Base-by-base conservation (phyloP, 2,329 filamentous ascomycete species). In the Botrytis porri region DNA sequence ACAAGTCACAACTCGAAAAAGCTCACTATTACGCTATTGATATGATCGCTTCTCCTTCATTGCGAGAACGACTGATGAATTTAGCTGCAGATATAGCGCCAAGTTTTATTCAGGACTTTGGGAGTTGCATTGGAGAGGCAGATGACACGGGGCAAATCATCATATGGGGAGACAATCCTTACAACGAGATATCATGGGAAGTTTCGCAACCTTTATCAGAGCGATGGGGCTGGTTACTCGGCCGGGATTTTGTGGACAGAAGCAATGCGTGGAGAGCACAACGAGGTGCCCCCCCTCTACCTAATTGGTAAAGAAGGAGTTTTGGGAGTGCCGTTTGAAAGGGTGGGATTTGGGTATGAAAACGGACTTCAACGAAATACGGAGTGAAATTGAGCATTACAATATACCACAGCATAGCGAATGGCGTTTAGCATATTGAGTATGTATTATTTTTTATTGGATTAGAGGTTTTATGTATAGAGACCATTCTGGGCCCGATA, bases 141-240 rank as follows among this genome's bases (percentile, higher is more conserved):
- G 81, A 83, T 71, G 82, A 83, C 65, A 76, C 78, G 10, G 81
- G 81, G 12, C 83, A 84, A 70, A 73, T 84, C 70, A 83, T 79
- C n/a, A 81, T 84, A 63, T 84, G 83, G 83, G 83, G 83, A 39
- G 82, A 83, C 37, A 81, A 84, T 74, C 80, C 82, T 59, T 76
- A 83, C 9, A 83, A 83, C 72, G 83, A 84, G 69, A 79, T 82
- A 73, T 81, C 81, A 7, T 84, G 83, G 83, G 83, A 84, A 73
- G 82, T 84, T 65, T 84, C 82, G n/a, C 79, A 80, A 37, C 74
- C 76, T 16, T 78, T 83, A 2, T 76, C 84, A 41, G 81, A 83
- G 72, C 79, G 80, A 43, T 84, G 83, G 82, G 81, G 81, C 0
- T 84, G 82, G 80, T 73, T 84, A 41, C 73, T 84, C 9, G 82